These are phyloP conservation scores for Platismatia glauca DNA, from an alignment of 495 filamentous ascomycete species.

Conservation along the genomic window DNA sequence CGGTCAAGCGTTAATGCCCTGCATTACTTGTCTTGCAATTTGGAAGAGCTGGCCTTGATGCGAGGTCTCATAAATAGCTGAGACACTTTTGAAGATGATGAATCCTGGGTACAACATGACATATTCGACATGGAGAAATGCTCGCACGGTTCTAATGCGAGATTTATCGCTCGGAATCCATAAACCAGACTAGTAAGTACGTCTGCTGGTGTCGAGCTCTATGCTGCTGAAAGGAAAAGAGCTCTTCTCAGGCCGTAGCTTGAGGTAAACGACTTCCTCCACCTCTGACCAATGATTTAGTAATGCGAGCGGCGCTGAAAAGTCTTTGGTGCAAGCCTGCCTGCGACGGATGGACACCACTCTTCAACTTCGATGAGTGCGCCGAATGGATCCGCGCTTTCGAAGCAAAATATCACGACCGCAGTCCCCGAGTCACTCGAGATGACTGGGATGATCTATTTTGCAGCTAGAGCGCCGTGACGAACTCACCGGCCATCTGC, in stretches of 20 bases:
- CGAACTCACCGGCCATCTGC: slow-evolving; percentile 40
- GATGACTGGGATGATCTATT: slow-evolving; percentile 47
- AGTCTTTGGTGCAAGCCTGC: slow-evolving; percentile 20
- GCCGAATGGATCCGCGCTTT: slow-evolving; percentile 45
- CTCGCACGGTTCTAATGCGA: slow-evolving; percentile 55
- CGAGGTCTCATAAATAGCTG: background rate
- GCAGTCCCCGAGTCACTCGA: slow-evolving; percentile 34
- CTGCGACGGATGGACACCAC: slow-evolving; percentile 18
- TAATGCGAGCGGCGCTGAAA: slow-evolving; percentile 24
- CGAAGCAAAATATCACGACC: slow-evolving; percentile 39
- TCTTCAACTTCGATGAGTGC: slow-evolving; percentile 31
- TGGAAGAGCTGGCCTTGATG: background rate
- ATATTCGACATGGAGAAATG: background rate
- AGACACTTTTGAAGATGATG: background rate
- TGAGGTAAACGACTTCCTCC: background rate
- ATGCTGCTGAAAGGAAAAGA: background rate
- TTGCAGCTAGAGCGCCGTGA: slow-evolving; percentile 33
- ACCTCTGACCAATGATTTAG: slow-evolving; percentile 9
- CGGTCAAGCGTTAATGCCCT: background rate
- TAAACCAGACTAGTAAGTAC: slow-evolving; percentile 19
- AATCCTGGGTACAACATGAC: background rate
- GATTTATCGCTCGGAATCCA: slow-evolving; percentile 30
- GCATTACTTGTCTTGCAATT: background rate
- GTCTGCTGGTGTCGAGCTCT: background rate
- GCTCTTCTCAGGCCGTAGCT: too few relatives aligned